These are phyloP conservation scores for Tranzscheliella williamsii DNA, from an alignment of 1,284 basidiomycete species.

Conservation along the genomic window DNA sequence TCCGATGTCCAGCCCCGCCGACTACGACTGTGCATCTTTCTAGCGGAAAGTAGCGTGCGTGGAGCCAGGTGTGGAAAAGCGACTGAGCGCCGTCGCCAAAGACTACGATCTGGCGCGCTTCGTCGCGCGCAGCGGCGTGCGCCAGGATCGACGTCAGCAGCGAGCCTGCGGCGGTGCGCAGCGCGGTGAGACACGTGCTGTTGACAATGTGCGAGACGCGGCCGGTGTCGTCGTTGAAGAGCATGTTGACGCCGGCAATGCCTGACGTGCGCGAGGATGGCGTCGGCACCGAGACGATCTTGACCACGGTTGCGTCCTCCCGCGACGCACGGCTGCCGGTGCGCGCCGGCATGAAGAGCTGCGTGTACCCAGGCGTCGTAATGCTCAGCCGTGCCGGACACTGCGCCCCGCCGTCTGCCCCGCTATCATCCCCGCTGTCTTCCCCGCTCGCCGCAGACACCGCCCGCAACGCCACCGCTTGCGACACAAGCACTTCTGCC, in stretches of 20 bases:
- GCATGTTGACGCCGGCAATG: conserved; percentile 8
- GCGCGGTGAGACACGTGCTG: conserved; percentile 6
- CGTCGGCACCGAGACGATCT: conserved; percentile 13
- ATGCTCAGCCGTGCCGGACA: too few species aligned
- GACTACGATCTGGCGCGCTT: conserved; percentile 2
- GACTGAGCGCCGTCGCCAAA: conserved; percentile 22
- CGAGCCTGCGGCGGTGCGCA: conserved; percentile 13
- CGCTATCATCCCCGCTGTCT: too few species aligned
- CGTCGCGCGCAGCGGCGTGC: neutral
- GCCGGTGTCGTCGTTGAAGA: conserved; percentile 7
- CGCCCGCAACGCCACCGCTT: too few species aligned
- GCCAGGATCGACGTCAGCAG: conserved; percentile 7
- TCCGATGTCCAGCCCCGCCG: too few species aligned
- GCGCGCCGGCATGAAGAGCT: conserved; percentile 28
- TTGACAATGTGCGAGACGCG: conserved; percentile 5
- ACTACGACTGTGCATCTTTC: neutral
- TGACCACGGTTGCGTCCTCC: conserved; percentile 9
- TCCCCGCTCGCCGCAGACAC: too few species aligned
- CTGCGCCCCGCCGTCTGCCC: too few species aligned
- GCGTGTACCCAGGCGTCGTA: too few species aligned
- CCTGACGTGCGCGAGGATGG: neutral
- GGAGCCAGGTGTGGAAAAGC: conserved; percentile 13
- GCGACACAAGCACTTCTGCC: too few species aligned
- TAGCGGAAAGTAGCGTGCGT: conserved; percentile 7
- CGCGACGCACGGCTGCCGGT: neutral